phyloP scores from a whole-genome alignment of 805 yeast species.

The Myxozyma geophila region DNA sequence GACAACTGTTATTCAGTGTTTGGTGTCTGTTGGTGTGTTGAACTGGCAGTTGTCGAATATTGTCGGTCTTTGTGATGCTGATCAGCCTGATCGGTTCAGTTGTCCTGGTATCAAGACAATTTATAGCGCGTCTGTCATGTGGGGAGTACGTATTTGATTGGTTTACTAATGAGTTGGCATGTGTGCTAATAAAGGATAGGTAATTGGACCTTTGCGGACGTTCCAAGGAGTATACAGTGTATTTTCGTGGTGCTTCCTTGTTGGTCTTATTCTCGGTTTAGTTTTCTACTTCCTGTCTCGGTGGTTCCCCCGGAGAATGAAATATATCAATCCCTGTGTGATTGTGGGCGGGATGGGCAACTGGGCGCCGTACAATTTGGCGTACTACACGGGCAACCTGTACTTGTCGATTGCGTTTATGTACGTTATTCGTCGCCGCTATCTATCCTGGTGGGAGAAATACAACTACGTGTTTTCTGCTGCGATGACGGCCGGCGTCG shows the following conservation, averaged over 20 bases:
- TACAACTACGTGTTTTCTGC: conserved; percentile 70
- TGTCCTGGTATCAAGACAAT: conserved; percentile 55
- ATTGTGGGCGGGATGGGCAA: conserved; percentile 46
- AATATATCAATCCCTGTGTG: conserved; percentile 20
- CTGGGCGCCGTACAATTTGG: conserved; percentile 44
- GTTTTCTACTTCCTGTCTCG: conserved; percentile 7
- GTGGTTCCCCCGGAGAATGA: conserved; percentile 6
- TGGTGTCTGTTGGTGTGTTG: conserved; percentile 52
- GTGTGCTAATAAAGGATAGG: conserved; percentile 48
- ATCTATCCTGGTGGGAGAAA: conserved; percentile 74
- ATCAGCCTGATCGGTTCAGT: conserved; percentile 53
- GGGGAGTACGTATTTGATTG: conserved; percentile 56
- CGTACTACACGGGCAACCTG: conserved; percentile 36
- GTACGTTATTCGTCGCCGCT: conserved; percentile 58
- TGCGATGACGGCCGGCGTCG: conserved; percentile 69
- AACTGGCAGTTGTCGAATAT: conserved; percentile 50
- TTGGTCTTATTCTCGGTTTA: conserved; percentile 54
- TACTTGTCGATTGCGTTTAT: conserved; percentile 58
- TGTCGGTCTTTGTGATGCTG: conserved; percentile 50
- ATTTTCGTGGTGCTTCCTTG: conserved; percentile 61
- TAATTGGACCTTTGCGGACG: conserved; percentile 64
- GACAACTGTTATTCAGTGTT: conserved; percentile 53
- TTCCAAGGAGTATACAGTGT: conserved; percentile 60
- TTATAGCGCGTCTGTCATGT: conserved; percentile 61
- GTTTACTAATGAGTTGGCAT: too few relatives aligned